Conservation (phyloP, 306 rosid genomes). For the Castanea mollissima region DNA sequence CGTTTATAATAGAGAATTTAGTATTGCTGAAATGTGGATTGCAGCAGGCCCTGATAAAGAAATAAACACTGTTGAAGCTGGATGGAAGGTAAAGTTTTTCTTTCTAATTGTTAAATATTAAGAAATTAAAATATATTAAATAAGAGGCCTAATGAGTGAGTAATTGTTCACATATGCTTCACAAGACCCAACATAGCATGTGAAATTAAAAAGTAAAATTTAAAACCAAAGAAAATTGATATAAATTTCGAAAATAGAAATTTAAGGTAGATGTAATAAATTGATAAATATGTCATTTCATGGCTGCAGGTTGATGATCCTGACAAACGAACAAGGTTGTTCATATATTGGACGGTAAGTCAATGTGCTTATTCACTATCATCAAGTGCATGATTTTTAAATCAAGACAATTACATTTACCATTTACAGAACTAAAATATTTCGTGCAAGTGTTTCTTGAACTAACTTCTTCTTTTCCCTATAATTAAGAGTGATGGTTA, state of each 20-base stretch:
- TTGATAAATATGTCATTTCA: not conserved
- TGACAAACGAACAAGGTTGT: not conserved
- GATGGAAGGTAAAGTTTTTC: constrained; percentile 8
- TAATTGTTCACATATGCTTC: not conserved
- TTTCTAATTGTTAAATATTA: too few relatives aligned
- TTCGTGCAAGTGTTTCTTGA: too few relatives aligned
- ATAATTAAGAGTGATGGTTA: constrained; percentile 7
- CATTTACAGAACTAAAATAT: too few relatives aligned
- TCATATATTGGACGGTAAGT: constrained; percentile 31
- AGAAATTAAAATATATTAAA: too few relatives aligned
- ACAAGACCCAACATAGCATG: too few relatives aligned
- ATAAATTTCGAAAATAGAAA: too few relatives aligned
- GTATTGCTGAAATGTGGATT: constrained; percentile 26
- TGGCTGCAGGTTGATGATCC: not conserved
- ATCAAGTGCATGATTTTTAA: too few relatives aligned
- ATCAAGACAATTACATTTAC: too few relatives aligned
- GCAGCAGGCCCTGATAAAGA: not conserved
- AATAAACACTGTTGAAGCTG: constrained; percentile 15
- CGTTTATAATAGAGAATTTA: not conserved
- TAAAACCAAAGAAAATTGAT: too few relatives aligned
- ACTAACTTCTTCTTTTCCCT: not conserved
- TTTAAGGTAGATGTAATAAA: not conserved
- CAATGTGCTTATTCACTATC: too few relatives aligned
- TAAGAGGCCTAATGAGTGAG: too few relatives aligned
- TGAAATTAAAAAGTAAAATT: too few relatives aligned